Conservation (phyloP, 2,329 filamentous ascomycete species). For the Alternaria rosae region DNA sequence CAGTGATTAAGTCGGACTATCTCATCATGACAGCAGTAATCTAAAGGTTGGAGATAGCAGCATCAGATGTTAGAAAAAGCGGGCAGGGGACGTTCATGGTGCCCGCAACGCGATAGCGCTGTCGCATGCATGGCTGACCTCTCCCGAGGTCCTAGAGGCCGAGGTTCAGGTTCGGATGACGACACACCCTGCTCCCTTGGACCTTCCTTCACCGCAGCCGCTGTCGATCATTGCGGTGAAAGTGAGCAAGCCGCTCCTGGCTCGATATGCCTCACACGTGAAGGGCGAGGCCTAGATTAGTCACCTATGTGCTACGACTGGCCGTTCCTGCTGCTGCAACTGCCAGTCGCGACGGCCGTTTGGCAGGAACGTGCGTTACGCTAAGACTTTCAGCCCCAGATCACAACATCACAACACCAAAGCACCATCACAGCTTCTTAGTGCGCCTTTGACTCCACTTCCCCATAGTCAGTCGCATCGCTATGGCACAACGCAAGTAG, state of each 20-base stretch:
- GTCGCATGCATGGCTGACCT: conserved; percentile 40
- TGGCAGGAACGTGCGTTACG: conserved; percentile 28
- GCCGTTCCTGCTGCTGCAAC: neutral
- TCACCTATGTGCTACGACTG: neutral
- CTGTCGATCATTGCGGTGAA: neutral
- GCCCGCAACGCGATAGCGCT: conserved; percentile 32
- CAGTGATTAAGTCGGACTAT: conserved; percentile 22
- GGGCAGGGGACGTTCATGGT: conserved; percentile 26
- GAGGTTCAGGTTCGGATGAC: conserved; percentile 39
- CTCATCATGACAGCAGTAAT: conserved; percentile 27
- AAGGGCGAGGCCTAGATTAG: neutral
- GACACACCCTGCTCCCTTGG: conserved; percentile 4
- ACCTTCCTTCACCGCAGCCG: conserved; percentile 1
- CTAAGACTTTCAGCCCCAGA: conserved; percentile 13
- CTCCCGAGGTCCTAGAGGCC: conserved; percentile 45
- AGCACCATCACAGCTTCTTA: neutral
- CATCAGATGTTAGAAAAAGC: conserved; percentile 17
- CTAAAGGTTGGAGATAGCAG: conserved; percentile 10
- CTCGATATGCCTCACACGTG: neutral
- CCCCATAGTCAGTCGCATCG: conserved; percentile 7
- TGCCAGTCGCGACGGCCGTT: conserved; percentile 10
- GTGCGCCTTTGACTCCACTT: neutral
- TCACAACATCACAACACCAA: conserved; percentile 31
- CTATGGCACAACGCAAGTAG: conserved; percentile 13
- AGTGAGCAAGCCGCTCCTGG: neutral